phyloP scores from a whole-genome alignment of 192 early-diverging fungal genomes.

The Linderina pennispora region DNA sequence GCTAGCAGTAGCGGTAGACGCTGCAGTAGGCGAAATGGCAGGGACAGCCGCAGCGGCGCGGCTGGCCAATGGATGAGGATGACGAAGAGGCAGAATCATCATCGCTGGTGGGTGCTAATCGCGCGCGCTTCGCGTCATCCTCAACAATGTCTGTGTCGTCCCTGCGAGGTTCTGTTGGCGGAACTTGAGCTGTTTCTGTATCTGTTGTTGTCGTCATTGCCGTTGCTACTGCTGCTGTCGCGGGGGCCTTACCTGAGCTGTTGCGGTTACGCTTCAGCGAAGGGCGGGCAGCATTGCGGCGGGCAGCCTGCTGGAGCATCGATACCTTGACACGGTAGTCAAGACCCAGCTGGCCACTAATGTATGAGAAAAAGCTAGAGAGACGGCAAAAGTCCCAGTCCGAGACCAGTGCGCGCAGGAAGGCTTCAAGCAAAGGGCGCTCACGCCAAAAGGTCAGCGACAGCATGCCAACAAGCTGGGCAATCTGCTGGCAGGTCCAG shows the following conservation, averaged over 20 bases:
- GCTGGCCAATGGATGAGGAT: no score
- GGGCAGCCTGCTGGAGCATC: conserved; percentile 46
- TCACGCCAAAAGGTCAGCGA: conserved; percentile 38
- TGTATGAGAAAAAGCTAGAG: conserved; percentile 58
- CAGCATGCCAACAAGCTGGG: conserved; percentile 43
- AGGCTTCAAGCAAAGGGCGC: conserved; percentile 35
- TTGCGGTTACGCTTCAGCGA: conserved; percentile 42
- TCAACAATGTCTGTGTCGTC: not conserved
- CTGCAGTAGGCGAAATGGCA: no score
- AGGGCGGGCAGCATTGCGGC: conserved; percentile 38
- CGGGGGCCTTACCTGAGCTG: conserved; percentile 3
- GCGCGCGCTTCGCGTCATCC: no score
- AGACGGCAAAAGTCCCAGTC: conserved; percentile 62
- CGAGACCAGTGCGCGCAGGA: conserved; percentile 50
- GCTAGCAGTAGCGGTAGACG: no score
- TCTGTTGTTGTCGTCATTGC: conserved; percentile 14
- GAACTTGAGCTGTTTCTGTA: not conserved
- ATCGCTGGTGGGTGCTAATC: no score
- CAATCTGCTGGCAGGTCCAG: conserved; percentile 49
- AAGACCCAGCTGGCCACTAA: conserved; percentile 45
- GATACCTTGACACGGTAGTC: conserved; percentile 43
- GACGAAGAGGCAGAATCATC: no score
- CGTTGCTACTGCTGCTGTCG: not conserved
- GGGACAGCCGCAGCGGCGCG: no score
- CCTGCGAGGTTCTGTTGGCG: no score